Base-by-base conservation (phyloP, 768 basidiomycete genomes). In the Russula earlei region DNA sequence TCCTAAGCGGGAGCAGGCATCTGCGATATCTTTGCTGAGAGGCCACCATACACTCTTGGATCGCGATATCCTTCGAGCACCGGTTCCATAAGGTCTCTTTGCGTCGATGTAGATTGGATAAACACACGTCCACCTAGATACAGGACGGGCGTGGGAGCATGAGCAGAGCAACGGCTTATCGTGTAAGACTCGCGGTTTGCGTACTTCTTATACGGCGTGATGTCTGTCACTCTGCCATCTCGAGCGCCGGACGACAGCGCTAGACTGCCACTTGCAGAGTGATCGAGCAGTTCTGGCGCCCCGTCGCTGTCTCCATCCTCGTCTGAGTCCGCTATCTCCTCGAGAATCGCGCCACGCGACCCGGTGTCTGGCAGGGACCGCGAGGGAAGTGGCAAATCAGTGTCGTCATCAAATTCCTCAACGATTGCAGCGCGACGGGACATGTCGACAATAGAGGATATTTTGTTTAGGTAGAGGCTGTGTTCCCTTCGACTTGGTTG, bases 31-130 rank as follows among this genome's bases (percentile, higher is more conserved):
- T 63, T 89, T 87, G 70, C 88, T 91, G 46, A 94, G 77, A 0
- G 95, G 95, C 91, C 91, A 97, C 91, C 93, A 93, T 27, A 97
- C 69, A 55, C 85, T 79, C 70, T 87, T 85, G 52, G 77, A 76
- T 25, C 92, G 78, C 27, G 84, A 74, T 54, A 98, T 82, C 47
- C 95, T 79, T 38, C 95, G 83, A 62, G 87, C 82, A 19, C 92
- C 91, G 5, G 79, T 84, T 4, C 83, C 82, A 68, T 90, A 88
- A 0, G 93, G 83, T 2, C 85, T 85, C 68, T 97, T 96, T 34
- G 94, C 93, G 70, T 98, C 95, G 54, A 98, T 81, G 70, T 97
- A 97, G 66, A 97, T 87, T 5, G 95, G 95, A 69, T 98, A 99
- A 66, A 98, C 82, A 64, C 89, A 90, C 43, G 91, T 85, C 94